phyloP scores from a whole-genome alignment of 805 yeast genomes.

The Wickerhamiella spandovensis region DNA sequence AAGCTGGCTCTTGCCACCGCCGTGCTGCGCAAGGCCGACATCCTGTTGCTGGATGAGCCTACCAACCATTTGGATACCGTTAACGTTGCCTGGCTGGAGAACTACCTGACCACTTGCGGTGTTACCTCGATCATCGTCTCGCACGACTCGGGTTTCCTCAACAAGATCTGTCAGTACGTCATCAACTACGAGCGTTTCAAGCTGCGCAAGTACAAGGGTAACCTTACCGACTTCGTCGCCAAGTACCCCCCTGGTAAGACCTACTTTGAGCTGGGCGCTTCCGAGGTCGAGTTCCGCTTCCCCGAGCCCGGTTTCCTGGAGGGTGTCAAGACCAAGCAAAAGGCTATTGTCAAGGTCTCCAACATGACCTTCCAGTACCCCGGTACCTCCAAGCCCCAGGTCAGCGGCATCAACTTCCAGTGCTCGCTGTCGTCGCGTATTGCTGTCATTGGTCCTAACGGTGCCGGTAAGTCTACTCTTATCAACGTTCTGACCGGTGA shows the following conservation, averaged over 20 bases:
- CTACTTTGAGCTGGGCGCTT: slow-evolving; percentile 84
- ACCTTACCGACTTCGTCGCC: slow-evolving; percentile 80
- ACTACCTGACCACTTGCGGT: slow-evolving; percentile 60
- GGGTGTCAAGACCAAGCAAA: slow-evolving; percentile 91
- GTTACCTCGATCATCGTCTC: slow-evolving; percentile 93
- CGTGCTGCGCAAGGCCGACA: slow-evolving; percentile 94
- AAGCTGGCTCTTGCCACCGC: slow-evolving; percentile 97
- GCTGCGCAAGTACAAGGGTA: slow-evolving; percentile 91
- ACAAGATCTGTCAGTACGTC: slow-evolving; percentile 90
- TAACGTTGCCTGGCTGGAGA: slow-evolving; percentile 88
- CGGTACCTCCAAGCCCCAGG: slow-evolving; percentile 73
- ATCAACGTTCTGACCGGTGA: slow-evolving; percentile 91
- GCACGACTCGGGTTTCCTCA: slow-evolving; percentile 95
- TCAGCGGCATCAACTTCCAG: slow-evolving; percentile 72
- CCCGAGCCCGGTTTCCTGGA: slow-evolving; percentile 96
- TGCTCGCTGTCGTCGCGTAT: slow-evolving; percentile 91
- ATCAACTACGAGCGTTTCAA: slow-evolving; percentile 93
- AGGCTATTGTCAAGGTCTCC: slow-evolving; percentile 81
- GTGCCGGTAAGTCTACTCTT: slow-evolving; percentile 96
- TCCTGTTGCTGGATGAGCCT: slow-evolving; percentile 89
- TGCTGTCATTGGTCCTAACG: slow-evolving; percentile 93
- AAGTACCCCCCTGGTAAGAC: slow-evolving; percentile 93
- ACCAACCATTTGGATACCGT: slow-evolving; percentile 94
- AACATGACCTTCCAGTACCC: slow-evolving; percentile 84
- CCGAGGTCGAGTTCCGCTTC: slow-evolving; percentile 91